Percentiles rank a stretch among this genome's conserved stretches.
Evolutionary conservation across 257 asterid species (phyloP).

Genomic region (Penstemon barbatus): DNA sequence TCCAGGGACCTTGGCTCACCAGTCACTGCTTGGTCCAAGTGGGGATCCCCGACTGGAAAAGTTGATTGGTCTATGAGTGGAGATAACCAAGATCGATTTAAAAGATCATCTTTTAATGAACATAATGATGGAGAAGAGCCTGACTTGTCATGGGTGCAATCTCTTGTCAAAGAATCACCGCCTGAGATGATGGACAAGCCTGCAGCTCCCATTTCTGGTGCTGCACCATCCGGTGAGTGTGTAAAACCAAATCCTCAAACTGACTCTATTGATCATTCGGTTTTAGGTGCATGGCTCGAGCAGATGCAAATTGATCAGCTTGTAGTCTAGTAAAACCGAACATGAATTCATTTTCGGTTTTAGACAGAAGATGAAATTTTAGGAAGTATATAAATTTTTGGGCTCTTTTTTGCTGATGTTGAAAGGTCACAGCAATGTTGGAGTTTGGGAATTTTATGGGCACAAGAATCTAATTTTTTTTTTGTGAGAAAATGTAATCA

Average conservation of each 20-base stretch:
- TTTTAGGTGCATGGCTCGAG: constrained; percentile 92
- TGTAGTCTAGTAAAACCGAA: constrained; percentile 49
- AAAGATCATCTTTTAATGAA: constrained; percentile 45
- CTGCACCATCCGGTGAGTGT: constrained; percentile 80
- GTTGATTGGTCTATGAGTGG: constrained; percentile 76
- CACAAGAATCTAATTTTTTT: constrained; percentile 19
- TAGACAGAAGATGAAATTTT: constrained; percentile 35
- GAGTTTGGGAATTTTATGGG: constrained; percentile 34
- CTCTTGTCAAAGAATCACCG: constrained; percentile 93
- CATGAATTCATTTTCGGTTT: constrained; percentile 43
- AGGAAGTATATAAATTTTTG: constrained; percentile 57
- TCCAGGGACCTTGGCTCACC: constrained; percentile 72
- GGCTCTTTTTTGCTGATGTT: constrained; percentile 41
- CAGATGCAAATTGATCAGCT: constrained; percentile 94
- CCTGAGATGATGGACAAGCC: constrained; percentile 77
- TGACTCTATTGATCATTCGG: constrained; percentile 71
- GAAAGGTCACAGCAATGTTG: constrained; percentile 29
- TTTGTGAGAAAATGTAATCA: constrained; percentile 32
- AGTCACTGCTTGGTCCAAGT: constrained; percentile 54
- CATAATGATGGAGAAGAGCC: constrained; percentile 64
- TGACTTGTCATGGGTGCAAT: constrained; percentile 92
- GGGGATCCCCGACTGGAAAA: constrained; percentile 69
- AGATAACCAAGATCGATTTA: constrained; percentile 47
- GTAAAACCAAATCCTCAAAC: constrained; percentile 48
- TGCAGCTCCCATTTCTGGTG: constrained; percentile 34